These are phyloP conservation scores for Setomelanomma holmii DNA, from an alignment of 2,329 filamentous ascomycete genomes.

Conservation along the genomic window DNA sequence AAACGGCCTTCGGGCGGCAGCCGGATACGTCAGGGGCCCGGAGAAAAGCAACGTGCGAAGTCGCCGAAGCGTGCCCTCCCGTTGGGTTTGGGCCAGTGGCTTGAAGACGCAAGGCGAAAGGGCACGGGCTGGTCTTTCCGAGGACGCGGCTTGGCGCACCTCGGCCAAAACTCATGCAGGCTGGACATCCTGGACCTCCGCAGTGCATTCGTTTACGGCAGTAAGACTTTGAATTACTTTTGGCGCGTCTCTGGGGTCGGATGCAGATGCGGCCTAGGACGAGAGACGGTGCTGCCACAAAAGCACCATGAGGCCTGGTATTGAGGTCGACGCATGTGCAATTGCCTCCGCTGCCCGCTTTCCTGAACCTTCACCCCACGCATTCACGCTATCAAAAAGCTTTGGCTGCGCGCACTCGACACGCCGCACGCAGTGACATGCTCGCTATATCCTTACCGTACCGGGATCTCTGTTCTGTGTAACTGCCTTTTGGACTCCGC, in stretches of 20 bases:
- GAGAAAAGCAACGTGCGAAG: constrained; percentile 2
- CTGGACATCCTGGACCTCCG: constrained; percentile 1
- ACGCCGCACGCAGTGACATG: constrained; percentile 20
- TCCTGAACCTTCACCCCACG: constrained; percentile 24
- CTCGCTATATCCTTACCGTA: constrained; percentile 1
- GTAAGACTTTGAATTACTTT: constrained; percentile 16
- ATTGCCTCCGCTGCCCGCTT: constrained; percentile 6
- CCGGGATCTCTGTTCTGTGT: constrained; percentile 1
- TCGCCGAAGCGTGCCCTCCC: neutral
- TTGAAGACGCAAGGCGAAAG: constrained; percentile 2
- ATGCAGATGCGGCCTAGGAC: constrained; percentile 4
- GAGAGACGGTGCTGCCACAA: constrained; percentile 15
- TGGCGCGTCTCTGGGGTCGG: constrained; percentile 12
- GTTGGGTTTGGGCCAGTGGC: constrained; percentile 3
- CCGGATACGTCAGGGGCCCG: constrained; percentile 2
- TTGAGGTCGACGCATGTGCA: constrained; percentile 5
- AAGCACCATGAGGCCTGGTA: constrained; percentile 17
- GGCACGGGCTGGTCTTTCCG: neutral
- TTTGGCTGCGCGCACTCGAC: constrained; percentile 7
- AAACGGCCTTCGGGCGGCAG: constrained; percentile 4
- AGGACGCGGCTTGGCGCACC: neutral
- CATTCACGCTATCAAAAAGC: constrained; percentile 16
- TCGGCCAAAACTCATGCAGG: constrained; percentile 2
- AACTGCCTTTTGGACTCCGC: neutral
- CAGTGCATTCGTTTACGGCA: constrained; percentile 5